Evolutionary conservation across 768 basidiomycete species (phyloP), one percentile per base, ranked within the genome.

Genomic region (Tricholoma bakamatsutake): DNA sequence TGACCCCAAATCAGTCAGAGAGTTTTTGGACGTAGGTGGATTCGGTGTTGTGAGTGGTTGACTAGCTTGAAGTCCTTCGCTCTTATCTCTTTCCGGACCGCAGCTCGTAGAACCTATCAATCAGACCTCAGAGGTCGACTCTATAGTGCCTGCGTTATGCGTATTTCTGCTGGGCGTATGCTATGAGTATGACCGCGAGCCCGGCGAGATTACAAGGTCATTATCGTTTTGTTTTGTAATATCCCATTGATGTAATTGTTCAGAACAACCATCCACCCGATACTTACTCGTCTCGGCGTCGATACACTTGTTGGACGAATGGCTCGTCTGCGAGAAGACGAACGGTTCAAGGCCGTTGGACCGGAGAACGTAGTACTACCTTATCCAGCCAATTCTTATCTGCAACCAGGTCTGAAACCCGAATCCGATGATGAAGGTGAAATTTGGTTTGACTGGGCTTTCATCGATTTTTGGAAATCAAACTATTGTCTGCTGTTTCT

Each of bases 401-500:
- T 63, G 43, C 72, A 68, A 40, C 61, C 64, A 24, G 71, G 57
- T 3, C 60, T 71, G 13, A 79, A 76, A 58, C 61, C 67, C 9
- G 73, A 75, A 49, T 63, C 62, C 34, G 73, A 75, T 51, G 83
- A 83, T 58, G 88, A 90, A 64, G 90, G 84, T 27, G 93, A 94
- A 70, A 79, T 97, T 37, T 98, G 97, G 97, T 90, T 98, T 66
- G 95, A 98, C 69, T 98, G 95, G 93, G 82, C 87, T 0, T 98
- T 98, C 71, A 84, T 97, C 5, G 97, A 99, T 70, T 99, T 98
- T 69, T 95, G 93, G 89, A 98, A 98, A 74, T 94, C 92, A 46
- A 95, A 96, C 66, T 97, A 94, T 66, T 92, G 96, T 96, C 63
- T 67, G 90, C 50, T 33, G 70, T 24, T 52, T 46, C 56, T 21